These are phyloP conservation scores for Corrigiola litoralis DNA, from an alignment of 179 eudicot species.

Conservation along the genomic window DNA sequence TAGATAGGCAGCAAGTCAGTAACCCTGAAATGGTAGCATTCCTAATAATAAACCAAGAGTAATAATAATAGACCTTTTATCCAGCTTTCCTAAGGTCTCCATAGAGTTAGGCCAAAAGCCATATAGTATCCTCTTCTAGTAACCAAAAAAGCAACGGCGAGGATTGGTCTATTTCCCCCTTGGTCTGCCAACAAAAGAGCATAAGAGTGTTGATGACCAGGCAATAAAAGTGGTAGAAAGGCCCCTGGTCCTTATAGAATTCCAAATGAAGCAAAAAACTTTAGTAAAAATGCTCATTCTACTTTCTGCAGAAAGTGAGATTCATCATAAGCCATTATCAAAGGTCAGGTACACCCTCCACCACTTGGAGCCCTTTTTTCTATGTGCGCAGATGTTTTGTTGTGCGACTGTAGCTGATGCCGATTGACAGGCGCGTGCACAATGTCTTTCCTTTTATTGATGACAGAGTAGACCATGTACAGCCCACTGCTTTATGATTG, in stretches of 20 bases:
- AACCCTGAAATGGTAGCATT: not conserved
- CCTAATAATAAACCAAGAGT: not conserved
- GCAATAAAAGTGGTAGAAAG: constrained; percentile 21
- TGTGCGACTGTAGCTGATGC: not conserved
- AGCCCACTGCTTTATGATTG: constrained; percentile 12
- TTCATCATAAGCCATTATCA: constrained; percentile 16
- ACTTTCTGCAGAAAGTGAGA: constrained; percentile 31
- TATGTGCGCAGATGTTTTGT: not conserved
- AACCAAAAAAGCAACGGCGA: constrained; percentile 9
- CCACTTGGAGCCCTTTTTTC: constrained; percentile 18
- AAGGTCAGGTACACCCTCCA: constrained; percentile 22
- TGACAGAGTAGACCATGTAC: constrained; percentile 1
- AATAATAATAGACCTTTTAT: not conserved
- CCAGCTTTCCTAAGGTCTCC: not conserved
- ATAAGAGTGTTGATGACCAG: constrained; percentile 12
- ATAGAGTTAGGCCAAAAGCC: constrained; percentile 17
- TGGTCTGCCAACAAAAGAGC: constrained; percentile 27
- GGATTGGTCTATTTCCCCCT: constrained; percentile 17
- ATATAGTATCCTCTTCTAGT: constrained; percentile 14
- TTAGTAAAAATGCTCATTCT: not conserved
- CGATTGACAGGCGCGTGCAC: not conserved
- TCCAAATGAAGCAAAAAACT: constrained; percentile 13
- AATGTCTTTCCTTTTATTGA: not conserved
- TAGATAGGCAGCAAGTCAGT: too few species aligned
- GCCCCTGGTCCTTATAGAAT: not conserved